Base-by-base conservation (phyloP, 768 basidiomycete genomes). In the Nevesoporus exiguus region DNA sequence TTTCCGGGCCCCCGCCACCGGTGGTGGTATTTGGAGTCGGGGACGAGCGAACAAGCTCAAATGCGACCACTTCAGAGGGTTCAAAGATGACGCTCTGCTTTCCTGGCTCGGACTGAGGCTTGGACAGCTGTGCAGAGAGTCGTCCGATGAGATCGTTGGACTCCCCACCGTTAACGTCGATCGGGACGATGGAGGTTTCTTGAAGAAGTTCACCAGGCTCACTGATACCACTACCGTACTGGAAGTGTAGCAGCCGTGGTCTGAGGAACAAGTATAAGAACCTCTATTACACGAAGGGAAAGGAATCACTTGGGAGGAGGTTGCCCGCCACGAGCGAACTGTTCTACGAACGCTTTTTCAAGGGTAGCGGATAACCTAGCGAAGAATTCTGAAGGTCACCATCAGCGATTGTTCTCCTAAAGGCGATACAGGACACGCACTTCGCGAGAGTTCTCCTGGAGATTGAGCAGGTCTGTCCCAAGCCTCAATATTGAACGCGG, bases 21-120 rank as follows among this genome's bases (percentile, higher is more conserved):
- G 54, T 9, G 2, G 58, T 36, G 6, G 65, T 56, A 24, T 34
- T 66, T 3, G 53, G 29, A 19, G n/a, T 61, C 61, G 21, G 57
- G 45, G 37, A 52, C 42, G 62, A 63, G 17, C 75, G 73, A 29
- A 67, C 54, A 24, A 80, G 69, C 29, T 82, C 75, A 64, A 89
- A 89, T 0, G 78, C 75, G 37, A 90, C 75, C 30, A 88, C 74
- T 30, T 85, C 81, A 8, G 87, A 85, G 2, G 85, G 77, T 37
- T 78, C 74, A 17, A 81, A 73, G 53, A 89, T 88, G 27, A 85
- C 79, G 25, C 82, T 79, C 61, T 82, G 83, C 53, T 51, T 78
- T 69, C 42, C 57, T 17, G 55, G 56, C 9, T 64, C 63, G 9
- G 59, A 55, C 50, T 55, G 65, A 45, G 55, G 64, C 34, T 54